Percentiles rank a stretch among this genome's conserved stretches.
These are phyloP conservation scores for Dipteronia sinensis DNA, from an alignment of 345 rosid genomes.

Conservation along the genomic window DNA sequence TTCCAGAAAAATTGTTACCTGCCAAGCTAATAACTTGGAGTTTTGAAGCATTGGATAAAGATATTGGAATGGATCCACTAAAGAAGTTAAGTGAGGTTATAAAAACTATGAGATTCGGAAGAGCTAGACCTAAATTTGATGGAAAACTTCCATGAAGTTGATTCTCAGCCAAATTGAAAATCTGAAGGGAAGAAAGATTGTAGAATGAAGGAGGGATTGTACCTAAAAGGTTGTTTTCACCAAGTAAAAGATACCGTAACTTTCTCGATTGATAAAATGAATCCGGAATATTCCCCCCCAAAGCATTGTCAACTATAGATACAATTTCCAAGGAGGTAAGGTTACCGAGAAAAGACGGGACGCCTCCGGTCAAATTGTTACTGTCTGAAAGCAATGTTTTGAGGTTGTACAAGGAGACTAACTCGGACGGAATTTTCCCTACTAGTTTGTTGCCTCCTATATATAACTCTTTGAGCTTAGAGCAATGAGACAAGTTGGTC, in stretches of 20 bases:
- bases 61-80: not conserved
- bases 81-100: not conserved
- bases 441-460: not conserved
- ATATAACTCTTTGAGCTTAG: not conserved
- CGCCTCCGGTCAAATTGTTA: not conserved
- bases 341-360: not conserved
- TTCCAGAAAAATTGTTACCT: no score
- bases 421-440: not conserved
- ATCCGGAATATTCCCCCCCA: slow-evolving; percentile 21
- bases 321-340: not conserved
- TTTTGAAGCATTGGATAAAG: no score
- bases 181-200: slow-evolving; percentile 19
- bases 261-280: slow-evolving; percentile 2
- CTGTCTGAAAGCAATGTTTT: not conserved
- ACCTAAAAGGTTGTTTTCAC: slow-evolving; percentile 20
- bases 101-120: slow-evolving; percentile 13
- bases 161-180: not conserved
- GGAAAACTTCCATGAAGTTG: slow-evolving; percentile 28
- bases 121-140: slow-evolving; percentile 13
- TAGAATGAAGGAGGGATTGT: slow-evolving; percentile 20
- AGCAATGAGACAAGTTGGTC: not conserved
- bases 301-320: not conserved
- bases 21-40: no score
- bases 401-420: not conserved
- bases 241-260: not conserved